Conservation (phyloP, 768 basidiomycete genomes). For the Suillus americanus region DNA sequence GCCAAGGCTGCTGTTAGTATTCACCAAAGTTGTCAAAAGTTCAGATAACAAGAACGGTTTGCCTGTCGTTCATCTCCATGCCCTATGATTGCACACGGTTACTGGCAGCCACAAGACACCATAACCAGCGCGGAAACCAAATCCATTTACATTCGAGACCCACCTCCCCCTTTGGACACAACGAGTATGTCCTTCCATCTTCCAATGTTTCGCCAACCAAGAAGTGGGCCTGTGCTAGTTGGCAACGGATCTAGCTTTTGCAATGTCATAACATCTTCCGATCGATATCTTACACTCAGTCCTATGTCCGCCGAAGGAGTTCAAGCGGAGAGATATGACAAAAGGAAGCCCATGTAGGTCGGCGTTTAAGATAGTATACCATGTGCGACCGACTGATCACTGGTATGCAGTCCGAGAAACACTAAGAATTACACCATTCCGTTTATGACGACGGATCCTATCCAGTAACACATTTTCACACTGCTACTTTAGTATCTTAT, state of each 20-base stretch:
- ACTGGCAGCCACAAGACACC: neutral
- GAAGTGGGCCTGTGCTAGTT: neutral
- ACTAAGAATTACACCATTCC: conserved; percentile 14
- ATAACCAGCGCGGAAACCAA: neutral
- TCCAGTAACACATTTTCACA: neutral
- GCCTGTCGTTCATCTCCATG: too few species aligned
- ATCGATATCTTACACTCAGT: neutral
- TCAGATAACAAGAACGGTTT: too few species aligned
- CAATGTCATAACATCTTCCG: neutral
- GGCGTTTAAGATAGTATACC: neutral
- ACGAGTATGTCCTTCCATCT: neutral
- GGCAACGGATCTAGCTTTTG: neutral
- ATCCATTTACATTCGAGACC: neutral
- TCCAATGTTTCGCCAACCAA: neutral
- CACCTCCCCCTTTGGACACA: too few species aligned
- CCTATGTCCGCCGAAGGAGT: neutral
- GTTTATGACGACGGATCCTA: conserved; percentile 8
- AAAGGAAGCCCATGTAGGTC: neutral
- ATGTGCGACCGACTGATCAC: neutral
- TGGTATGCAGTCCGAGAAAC: neutral
- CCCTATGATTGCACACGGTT: too few species aligned
- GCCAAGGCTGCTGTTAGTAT: neutral
- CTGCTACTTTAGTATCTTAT: too few species aligned
- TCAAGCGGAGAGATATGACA: neutral
- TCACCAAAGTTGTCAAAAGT: too few species aligned